A percentile compares a stretch with the other conserved stretches of the same genome.
Conservation (phyloP, 1,284 basidiomycete species). For the Wolfiporia cocos region DNA sequence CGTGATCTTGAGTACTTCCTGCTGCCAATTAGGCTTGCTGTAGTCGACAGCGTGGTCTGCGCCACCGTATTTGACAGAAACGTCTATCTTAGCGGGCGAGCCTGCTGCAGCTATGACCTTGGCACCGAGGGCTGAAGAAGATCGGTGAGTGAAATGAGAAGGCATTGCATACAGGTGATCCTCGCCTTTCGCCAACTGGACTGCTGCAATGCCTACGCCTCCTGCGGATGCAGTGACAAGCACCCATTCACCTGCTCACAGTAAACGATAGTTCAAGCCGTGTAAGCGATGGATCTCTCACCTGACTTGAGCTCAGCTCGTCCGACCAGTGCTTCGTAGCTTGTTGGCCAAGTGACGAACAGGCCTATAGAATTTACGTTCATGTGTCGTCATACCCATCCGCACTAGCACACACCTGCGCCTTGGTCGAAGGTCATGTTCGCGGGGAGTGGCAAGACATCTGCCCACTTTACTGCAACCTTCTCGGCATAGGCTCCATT, state of each 20-base stretch:
- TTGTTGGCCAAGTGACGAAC: constrained; percentile 85
- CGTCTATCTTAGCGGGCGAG: constrained; percentile 60
- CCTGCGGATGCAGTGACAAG: constrained; percentile 87
- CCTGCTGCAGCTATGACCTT: constrained; percentile 79
- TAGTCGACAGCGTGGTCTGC: constrained; percentile 72
- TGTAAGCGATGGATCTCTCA: constrained; percentile 17
- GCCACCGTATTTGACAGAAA: constrained; percentile 62
- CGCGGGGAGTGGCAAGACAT: constrained; percentile 54
- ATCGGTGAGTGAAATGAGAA: constrained; percentile 4
- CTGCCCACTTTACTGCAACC: constrained; percentile 46
- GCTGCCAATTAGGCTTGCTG: constrained; percentile 63
- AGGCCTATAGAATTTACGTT: constrained; percentile 36
- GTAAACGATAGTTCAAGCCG: not conserved
- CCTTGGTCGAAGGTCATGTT: constrained; percentile 66
- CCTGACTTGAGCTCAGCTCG: constrained; percentile 74
- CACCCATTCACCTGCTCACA: constrained; percentile 71
- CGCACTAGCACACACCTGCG: constrained; percentile 29
- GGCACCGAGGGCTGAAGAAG: constrained; percentile 56
- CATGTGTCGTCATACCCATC: not conserved
- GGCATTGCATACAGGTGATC: constrained; percentile 1
- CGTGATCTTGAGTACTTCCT: constrained; percentile 70
- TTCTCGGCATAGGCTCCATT: constrained; percentile 81
- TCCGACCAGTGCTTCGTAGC: constrained; percentile 86
- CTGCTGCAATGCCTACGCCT: constrained; percentile 88
- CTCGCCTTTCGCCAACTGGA: constrained; percentile 83